Percentiles rank a stretch among this genome's conserved stretches.
These are phyloP conservation scores for Sarocladium kiliense DNA, from an alignment of 2,329 filamentous ascomycete species.

Conservation along the genomic window DNA sequence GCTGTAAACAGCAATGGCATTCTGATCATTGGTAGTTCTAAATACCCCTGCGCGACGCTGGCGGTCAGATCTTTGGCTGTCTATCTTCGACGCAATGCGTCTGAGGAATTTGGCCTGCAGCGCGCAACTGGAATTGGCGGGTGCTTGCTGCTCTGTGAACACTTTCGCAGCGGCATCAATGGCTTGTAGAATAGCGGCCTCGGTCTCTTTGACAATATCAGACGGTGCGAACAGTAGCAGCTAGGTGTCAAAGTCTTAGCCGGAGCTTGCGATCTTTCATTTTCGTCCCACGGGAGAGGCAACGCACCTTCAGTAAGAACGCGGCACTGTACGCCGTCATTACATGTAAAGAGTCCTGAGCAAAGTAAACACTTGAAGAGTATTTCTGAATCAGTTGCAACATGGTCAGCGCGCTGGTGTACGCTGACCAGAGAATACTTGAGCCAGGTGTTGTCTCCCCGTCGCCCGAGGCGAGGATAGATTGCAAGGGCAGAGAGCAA, in stretches of 20 bases:
- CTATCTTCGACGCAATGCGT: slow-evolving; percentile 14
- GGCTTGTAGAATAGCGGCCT: slow-evolving; percentile 11
- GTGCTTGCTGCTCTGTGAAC: slow-evolving; percentile 23
- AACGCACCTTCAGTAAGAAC: slow-evolving; percentile 31
- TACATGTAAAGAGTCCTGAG: slow-evolving; percentile 35
- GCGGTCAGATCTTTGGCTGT: background rate
- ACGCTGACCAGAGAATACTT: slow-evolving; percentile 26
- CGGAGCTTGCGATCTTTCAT: too few species aligned
- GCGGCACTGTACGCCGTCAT: slow-evolving; percentile 36
- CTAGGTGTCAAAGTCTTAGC: background rate
- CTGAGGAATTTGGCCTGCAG: slow-evolving; percentile 26
- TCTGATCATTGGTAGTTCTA: too few species aligned
- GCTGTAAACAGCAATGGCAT: too few species aligned
- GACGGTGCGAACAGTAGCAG: background rate
- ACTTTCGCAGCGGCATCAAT: slow-evolving; percentile 15
- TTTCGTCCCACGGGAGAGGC: too few species aligned
- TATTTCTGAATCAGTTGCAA: slow-evolving; percentile 25
- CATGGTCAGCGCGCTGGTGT: slow-evolving; percentile 22
- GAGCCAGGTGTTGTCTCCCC: slow-evolving; percentile 19
- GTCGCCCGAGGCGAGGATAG: slow-evolving; percentile 19
- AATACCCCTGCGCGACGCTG: too few species aligned
- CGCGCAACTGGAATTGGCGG: slow-evolving; percentile 21
- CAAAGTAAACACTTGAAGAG: slow-evolving; percentile 29
- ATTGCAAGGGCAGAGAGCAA: slow-evolving; percentile 29
- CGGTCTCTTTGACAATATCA: background rate